phyloP scores from a whole-genome alignment of 2,329 filamentous ascomycete genomes.

The Colletotrichum godetiae region DNA sequence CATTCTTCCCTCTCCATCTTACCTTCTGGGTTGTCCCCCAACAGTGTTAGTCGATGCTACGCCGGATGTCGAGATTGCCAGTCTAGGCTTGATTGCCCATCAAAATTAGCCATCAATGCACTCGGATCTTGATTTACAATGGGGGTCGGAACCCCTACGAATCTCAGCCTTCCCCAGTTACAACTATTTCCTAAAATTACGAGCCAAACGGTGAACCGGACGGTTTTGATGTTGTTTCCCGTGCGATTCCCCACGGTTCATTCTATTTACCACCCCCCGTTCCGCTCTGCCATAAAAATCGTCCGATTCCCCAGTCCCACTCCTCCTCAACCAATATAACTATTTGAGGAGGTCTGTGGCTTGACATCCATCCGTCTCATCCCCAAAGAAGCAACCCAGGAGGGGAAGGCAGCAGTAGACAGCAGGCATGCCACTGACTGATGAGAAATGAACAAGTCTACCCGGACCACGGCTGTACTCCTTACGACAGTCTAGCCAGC shows the following conservation, averaged over 20 bases:
- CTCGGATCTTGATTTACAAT: conserved; percentile 17
- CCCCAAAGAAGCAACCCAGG: neutral
- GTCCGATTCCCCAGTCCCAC: conserved; percentile 4
- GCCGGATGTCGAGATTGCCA: conserved; percentile 21
- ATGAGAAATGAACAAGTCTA: neutral
- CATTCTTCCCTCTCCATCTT: neutral
- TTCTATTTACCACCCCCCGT: conserved; percentile 8
- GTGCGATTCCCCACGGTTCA: neutral
- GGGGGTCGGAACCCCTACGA: conserved; percentile 21
- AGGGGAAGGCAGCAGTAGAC: neutral
- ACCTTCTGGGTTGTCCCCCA: neutral
- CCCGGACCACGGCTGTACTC: neutral
- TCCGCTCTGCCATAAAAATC: neutral
- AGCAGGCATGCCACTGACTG: neutral
- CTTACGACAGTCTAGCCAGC: neutral
- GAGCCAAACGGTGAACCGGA: neutral
- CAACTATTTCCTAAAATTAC: neutral
- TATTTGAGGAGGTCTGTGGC: neutral
- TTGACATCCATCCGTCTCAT: neutral
- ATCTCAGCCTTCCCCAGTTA: neutral
- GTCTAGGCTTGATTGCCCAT: conserved; percentile 29
- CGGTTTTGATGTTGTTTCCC: neutral
- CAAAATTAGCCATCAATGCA: conserved; percentile 33
- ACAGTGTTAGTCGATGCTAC: conserved; percentile 9
- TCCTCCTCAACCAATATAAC: neutral